A percentile compares a stretch with the other conserved stretches of the same genome.
phyloP scores from a whole-genome alignment of 2,329 filamentous ascomycete species.

The Aspergillus novoparasiticus region DNA sequence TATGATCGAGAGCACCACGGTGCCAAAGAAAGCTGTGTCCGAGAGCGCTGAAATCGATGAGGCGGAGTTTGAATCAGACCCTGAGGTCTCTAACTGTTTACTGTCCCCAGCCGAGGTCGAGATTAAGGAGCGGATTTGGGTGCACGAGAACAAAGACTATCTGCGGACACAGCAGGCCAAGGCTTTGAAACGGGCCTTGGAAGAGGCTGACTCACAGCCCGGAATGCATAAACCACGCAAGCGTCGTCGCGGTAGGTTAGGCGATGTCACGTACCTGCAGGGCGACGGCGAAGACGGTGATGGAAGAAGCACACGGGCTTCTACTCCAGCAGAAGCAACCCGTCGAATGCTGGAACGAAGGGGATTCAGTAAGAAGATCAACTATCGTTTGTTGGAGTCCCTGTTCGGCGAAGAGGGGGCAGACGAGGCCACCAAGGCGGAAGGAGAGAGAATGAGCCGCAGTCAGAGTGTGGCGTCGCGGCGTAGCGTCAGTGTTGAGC shows the following conservation, averaged over 20 bases:
- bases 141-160: slow-evolving; percentile 93
- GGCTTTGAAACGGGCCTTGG: slow-evolving; percentile 70
- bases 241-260: slow-evolving; percentile 49
- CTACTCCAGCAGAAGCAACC: slow-evolving; percentile 69
- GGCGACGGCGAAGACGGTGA: slow-evolving; percentile 60
- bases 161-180: slow-evolving; percentile 84
- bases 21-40: slow-evolving; percentile 53
- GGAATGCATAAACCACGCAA: slow-evolving; percentile 51
- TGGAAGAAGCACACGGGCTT: slow-evolving; percentile 66
- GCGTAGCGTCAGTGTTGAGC: slow-evolving; percentile 33
- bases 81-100: slow-evolving; percentile 79
- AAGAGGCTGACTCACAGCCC: slow-evolving; percentile 50
- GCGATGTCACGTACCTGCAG: slow-evolving; percentile 49
- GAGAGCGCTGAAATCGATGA: slow-evolving; percentile 64
- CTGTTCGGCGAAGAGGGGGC: slow-evolving; percentile 42
- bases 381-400: slow-evolving; percentile 56
- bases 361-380: slow-evolving; percentile 73
- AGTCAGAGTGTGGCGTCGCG: slow-evolving; percentile 36
- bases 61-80: slow-evolving; percentile 85
- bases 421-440: slow-evolving; percentile 30
- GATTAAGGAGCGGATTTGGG: slow-evolving; percentile 90
- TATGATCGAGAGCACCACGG: slow-evolving; percentile 33
- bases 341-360: slow-evolving; percentile 68
- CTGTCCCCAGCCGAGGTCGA: slow-evolving; percentile 72
- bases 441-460: slow-evolving; percentile 31